Percentiles rank a stretch among this genome's conserved stretches.
These are phyloP conservation scores for Colletotrichum sidae DNA, from an alignment of 2,329 filamentous ascomycete genomes.

Conservation along the genomic window DNA sequence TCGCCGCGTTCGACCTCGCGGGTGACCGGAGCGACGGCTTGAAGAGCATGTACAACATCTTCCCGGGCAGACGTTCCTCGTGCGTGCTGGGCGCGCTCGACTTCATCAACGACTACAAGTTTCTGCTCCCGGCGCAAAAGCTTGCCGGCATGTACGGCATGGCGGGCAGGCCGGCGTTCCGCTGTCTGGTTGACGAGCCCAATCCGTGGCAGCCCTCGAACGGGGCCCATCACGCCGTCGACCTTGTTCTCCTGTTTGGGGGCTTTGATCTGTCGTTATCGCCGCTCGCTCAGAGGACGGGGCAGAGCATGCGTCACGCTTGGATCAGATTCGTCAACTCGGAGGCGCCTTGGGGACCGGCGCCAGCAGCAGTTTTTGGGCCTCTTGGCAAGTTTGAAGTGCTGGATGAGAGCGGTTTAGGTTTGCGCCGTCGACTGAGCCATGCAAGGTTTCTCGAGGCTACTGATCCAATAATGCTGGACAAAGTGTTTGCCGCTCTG, in stretches of 20 bases:
- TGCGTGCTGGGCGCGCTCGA: slow-evolving; percentile 54
- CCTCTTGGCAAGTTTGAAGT: slow-evolving; percentile 50
- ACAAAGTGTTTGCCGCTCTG: slow-evolving; percentile 36
- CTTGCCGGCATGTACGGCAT: slow-evolving; percentile 35
- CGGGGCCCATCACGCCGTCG: slow-evolving; percentile 59
- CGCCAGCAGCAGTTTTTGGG: slow-evolving; percentile 50
- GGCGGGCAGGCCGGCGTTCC: slow-evolving; percentile 46
- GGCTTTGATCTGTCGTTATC: slow-evolving; percentile 51
- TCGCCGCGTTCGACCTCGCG: slow-evolving; percentile 46
- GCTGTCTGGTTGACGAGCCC: slow-evolving; percentile 55
- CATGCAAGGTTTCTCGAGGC: slow-evolving; percentile 42
- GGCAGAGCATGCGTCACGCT: slow-evolving; percentile 50
- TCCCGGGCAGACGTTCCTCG: slow-evolving; percentile 50
- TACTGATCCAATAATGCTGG: slow-evolving; percentile 42
- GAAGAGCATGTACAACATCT: slow-evolving; percentile 54
- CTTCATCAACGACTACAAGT: slow-evolving; percentile 49
- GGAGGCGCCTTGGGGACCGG: slow-evolving; percentile 49
- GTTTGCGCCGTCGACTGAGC: slow-evolving; percentile 45
- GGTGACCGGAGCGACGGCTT: slow-evolving; percentile 45
- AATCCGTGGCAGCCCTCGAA: slow-evolving; percentile 61
- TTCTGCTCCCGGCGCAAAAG: slow-evolving; percentile 42
- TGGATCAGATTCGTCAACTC: slow-evolving; percentile 55
- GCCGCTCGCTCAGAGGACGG: slow-evolving; percentile 46
- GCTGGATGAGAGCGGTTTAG: slow-evolving; percentile 45
- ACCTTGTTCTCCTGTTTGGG: slow-evolving; percentile 57